Conservation (phyloP, 306 rosid genomes). For the Quercus aquifolioides region DNA sequence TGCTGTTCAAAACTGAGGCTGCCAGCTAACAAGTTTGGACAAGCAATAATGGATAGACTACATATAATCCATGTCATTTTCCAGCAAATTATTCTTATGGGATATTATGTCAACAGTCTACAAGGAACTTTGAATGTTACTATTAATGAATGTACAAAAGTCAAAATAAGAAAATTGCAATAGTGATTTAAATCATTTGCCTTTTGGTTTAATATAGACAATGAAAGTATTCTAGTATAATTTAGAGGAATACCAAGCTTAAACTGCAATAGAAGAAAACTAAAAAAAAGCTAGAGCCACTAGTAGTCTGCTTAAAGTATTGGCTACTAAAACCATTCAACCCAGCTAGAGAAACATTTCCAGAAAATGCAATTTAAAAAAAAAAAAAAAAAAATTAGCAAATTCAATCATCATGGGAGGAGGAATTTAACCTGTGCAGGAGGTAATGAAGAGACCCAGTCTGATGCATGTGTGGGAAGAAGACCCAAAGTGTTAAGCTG, state of each 20-base stretch:
- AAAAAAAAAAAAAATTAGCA: neutral
- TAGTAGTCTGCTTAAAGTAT: neutral
- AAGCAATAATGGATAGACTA: neutral
- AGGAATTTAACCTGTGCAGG: conserved; percentile 79
- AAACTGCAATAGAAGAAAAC: neutral
- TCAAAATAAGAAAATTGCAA: neutral
- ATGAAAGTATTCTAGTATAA: neutral
- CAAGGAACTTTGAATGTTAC: neutral
- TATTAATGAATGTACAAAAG: neutral
- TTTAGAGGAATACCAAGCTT: neutral
- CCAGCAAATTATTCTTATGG: neutral
- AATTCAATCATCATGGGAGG: conserved; percentile 1
- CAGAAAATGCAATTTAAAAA: neutral
- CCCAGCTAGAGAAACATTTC: conserved; percentile 1
- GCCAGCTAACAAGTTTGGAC: neutral
- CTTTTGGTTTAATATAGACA: neutral
- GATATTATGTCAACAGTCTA: neutral
- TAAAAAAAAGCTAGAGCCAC: neutral
- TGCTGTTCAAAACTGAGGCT: neutral
- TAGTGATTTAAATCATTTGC: neutral
- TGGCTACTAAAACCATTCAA: neutral
- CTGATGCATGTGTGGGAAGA: conserved; percentile 95
- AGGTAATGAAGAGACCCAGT: conserved; percentile 92
- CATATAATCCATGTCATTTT: neutral
- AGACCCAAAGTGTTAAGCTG: conserved; percentile 97